A percentile compares a stretch with the other conserved stretches of the same genome.
These are phyloP conservation scores for Kwoniella shandongensis DNA, from an alignment of 768 basidiomycete species.

Conservation along the genomic window DNA sequence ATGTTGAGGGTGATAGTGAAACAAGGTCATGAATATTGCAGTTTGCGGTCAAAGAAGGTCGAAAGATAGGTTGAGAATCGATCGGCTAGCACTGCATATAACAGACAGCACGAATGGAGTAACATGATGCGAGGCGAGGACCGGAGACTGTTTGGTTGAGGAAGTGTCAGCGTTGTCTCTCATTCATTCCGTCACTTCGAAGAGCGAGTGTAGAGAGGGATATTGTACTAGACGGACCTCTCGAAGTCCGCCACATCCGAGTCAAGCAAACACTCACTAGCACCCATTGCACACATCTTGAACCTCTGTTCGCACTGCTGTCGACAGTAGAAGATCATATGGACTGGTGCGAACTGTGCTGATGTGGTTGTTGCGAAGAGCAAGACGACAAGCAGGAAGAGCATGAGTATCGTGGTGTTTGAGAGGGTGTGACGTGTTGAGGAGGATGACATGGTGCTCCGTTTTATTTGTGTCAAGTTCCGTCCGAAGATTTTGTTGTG, in stretches of 20 bases:
- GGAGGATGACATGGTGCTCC: no score
- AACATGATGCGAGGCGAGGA: slow-evolving; percentile 14
- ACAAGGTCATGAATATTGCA: no score
- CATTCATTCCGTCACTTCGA: not conserved
- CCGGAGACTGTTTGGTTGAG: slow-evolving; percentile 16
- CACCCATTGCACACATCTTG: slow-evolving; percentile 16
- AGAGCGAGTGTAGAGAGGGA: not conserved
- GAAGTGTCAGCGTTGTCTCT: not conserved
- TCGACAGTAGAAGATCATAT: slow-evolving; percentile 20
- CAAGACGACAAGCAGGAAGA: slow-evolving; percentile 9
- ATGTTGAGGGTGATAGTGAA: no score
- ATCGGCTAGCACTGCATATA: slow-evolving; percentile 8
- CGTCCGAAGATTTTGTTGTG: no score
- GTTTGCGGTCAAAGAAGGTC: no score
- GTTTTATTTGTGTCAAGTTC: no score
- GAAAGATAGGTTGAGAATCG: no score
- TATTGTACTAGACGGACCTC: not conserved
- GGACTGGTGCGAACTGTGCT: slow-evolving; percentile 17
- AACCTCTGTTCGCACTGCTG: slow-evolving; percentile 25
- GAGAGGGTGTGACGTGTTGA: slow-evolving; percentile 7
- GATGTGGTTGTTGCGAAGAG: slow-evolving; percentile 4
- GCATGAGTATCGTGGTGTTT: slow-evolving; percentile 1
- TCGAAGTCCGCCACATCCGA: not conserved
- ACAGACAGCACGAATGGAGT: slow-evolving; percentile 13
- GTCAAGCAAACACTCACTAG: slow-evolving; percentile 19